phyloP scores from a whole-genome alignment of 2,329 filamentous ascomycete genomes.

The Cercospora sp. region DNA sequence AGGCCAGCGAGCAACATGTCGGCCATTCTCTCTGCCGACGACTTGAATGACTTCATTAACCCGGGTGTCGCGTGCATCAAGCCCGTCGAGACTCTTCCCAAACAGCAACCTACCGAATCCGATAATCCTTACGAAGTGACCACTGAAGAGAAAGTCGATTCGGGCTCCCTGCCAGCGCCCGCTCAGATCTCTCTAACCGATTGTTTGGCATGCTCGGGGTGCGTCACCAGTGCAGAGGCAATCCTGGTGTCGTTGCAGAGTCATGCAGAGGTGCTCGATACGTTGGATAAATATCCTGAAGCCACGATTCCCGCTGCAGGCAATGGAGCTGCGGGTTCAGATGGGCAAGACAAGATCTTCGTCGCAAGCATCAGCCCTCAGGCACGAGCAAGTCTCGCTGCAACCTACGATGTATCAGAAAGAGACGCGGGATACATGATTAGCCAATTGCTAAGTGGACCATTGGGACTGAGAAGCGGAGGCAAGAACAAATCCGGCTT shows the following conservation, averaged over 20 bases:
- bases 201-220: constrained; percentile 95
- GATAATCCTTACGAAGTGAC: constrained; percentile 76
- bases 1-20: constrained; percentile 63
- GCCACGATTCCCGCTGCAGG: constrained; percentile 17
- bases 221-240: constrained; percentile 94
- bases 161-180: constrained; percentile 59
- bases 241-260: constrained; percentile 95
- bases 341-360: constrained; percentile 67
- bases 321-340: background rate
- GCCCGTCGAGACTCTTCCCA: constrained; percentile 86
- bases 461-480: constrained; percentile 66
- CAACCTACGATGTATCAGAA: constrained; percentile 74
- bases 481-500: constrained; percentile 76
- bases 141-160: constrained; percentile 74
- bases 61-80: constrained; percentile 98
- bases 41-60: constrained; percentile 98
- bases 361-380: constrained; percentile 93
- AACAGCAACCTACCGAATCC: constrained; percentile 50
- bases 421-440: constrained; percentile 78
- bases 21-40: constrained; percentile 93
- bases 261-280: constrained; percentile 83
- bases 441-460: constrained; percentile 72
- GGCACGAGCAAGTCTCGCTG: constrained; percentile 82
- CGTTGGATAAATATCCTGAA: constrained; percentile 64
- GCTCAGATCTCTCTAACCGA: constrained; percentile 95